Conservation (phyloP, 805 yeast genomes). For the Starmerella floricola region DNA sequence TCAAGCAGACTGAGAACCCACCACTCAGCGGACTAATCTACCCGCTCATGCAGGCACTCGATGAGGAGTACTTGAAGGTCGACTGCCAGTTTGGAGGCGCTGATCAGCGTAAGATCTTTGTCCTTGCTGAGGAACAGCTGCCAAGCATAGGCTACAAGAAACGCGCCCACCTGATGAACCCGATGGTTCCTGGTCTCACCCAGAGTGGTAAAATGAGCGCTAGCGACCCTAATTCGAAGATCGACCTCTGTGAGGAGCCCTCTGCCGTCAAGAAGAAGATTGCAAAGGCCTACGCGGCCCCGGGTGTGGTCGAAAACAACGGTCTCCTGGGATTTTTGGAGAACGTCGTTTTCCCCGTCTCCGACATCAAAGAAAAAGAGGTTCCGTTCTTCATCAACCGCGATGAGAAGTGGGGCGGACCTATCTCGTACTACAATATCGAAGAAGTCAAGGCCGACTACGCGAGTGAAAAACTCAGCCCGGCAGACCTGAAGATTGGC, state of each 20-base stretch:
- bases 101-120: conserved; percentile 96
- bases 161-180: conserved; percentile 97
- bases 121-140: conserved; percentile 88
- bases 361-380: conserved; percentile 47
- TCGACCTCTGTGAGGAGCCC: conserved; percentile 84
- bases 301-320: conserved; percentile 83
- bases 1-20: conserved; percentile 92
- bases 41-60: conserved; percentile 98
- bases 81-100: conserved; percentile 99
- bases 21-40: conserved; percentile 84
- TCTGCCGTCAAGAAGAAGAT: conserved; percentile 81
- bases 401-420: conserved; percentile 96
- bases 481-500: conserved; percentile 90
- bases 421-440: conserved; percentile 56
- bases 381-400: conserved; percentile 67
- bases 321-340: conserved; percentile 81
- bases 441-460: conserved; percentile 62
- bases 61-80: conserved; percentile 75
- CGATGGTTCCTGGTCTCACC: conserved; percentile 94
- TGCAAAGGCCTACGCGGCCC: conserved; percentile 85
- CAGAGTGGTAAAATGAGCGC: conserved; percentile 99
- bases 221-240: conserved; percentile 95
- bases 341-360: conserved; percentile 73
- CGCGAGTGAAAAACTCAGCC: conserved; percentile 62
- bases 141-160: conserved; percentile 82